Percentiles rank a stretch among this genome's conserved stretches.
Conservation (phyloP, 2,329 filamentous ascomycete species). For the Colletotrichum somersetense region DNA sequence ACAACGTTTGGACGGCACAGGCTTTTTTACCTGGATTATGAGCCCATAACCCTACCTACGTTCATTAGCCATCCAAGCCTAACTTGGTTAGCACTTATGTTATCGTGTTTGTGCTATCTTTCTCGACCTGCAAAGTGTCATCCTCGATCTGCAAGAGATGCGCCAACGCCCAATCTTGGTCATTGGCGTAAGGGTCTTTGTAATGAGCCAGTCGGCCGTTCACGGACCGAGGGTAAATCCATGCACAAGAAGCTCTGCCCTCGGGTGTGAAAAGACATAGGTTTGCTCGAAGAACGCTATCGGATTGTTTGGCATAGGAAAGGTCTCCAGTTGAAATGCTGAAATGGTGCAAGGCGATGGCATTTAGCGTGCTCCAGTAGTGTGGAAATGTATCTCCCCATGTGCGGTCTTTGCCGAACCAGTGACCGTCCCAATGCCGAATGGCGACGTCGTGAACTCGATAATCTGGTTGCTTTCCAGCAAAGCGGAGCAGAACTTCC, state of each 20-base stretch:
- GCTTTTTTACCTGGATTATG: too few relatives aligned
- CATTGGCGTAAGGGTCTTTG: slow-evolving; percentile 38
- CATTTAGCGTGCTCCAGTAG: slow-evolving; percentile 40
- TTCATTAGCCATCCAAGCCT: background rate
- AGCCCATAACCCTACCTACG: too few relatives aligned
- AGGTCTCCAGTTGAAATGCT: slow-evolving; percentile 19
- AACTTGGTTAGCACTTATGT: background rate
- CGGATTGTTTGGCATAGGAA: background rate
- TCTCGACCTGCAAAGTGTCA: slow-evolving; percentile 1
- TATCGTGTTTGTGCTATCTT: too few relatives aligned
- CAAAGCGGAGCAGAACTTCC: slow-evolving; percentile 31
- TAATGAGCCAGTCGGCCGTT: slow-evolving; percentile 33
- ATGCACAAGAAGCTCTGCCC: slow-evolving; percentile 34
- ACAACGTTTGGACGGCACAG: background rate
- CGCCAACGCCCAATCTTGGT: slow-evolving; percentile 37
- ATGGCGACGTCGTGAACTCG: slow-evolving; percentile 38
- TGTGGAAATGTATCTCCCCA: slow-evolving; percentile 41
- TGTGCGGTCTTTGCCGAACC: slow-evolving; percentile 40
- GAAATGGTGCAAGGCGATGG: slow-evolving; percentile 34
- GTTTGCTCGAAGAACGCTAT: slow-evolving; percentile 29
- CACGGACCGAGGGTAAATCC: slow-evolving; percentile 38
- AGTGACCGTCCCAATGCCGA: slow-evolving; percentile 39
- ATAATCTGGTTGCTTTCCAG: slow-evolving; percentile 39
- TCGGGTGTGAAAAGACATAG: slow-evolving; percentile 33
- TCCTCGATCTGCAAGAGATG: slow-evolving; percentile 37